These are phyloP conservation scores for Apiotrichum siamense DNA, from an alignment of 1,284 basidiomycete genomes.

Conservation along the genomic window DNA sequence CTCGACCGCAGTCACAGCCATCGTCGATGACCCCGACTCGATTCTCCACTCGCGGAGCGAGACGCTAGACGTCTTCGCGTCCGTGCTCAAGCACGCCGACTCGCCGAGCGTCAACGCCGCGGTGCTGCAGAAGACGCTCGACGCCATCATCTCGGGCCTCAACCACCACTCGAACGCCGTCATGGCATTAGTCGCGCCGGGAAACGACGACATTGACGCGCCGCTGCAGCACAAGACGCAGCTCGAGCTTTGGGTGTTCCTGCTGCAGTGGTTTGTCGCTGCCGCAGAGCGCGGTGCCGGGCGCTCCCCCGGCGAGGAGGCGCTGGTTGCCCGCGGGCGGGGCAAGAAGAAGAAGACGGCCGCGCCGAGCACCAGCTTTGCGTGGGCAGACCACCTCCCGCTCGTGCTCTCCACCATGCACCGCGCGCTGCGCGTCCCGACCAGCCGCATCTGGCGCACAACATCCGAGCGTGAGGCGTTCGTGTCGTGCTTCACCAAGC, in stretches of 20 bases:
- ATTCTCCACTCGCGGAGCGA: slow-evolving; percentile 55
- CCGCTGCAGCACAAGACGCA: slow-evolving; percentile 64
- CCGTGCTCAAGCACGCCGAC: slow-evolving; percentile 55
- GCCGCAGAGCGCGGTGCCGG: slow-evolving; percentile 67
- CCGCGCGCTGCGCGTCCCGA: slow-evolving; percentile 67
- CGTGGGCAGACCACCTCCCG: slow-evolving; percentile 73
- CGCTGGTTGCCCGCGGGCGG: slow-evolving; percentile 28
- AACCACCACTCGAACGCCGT: slow-evolving; percentile 34
- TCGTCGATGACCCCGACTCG: slow-evolving; percentile 64
- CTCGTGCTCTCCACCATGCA: slow-evolving; percentile 61
- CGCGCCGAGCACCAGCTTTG: slow-evolving; percentile 52
- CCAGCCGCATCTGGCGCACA: slow-evolving; percentile 79
- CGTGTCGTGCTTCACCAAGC: slow-evolving; percentile 73
- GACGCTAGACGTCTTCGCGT: slow-evolving; percentile 71
- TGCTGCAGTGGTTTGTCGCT: slow-evolving; percentile 75
- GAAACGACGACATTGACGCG: slow-evolving; percentile 59
- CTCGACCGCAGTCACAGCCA: slow-evolving; percentile 60
- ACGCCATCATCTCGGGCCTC: slow-evolving; percentile 32
- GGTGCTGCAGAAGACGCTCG: slow-evolving; percentile 38
- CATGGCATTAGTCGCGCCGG: slow-evolving; percentile 20
- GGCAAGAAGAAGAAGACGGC: slow-evolving; percentile 51
- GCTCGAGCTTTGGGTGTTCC: slow-evolving; percentile 81
- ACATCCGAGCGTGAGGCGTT: slow-evolving; percentile 76
- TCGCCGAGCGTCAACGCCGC: slow-evolving; percentile 27
- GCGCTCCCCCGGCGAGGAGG: slow-evolving; percentile 27